Base-by-base conservation (phyloP, 495 filamentous ascomycete genomes). In the Xylaria telfairii region DNA sequence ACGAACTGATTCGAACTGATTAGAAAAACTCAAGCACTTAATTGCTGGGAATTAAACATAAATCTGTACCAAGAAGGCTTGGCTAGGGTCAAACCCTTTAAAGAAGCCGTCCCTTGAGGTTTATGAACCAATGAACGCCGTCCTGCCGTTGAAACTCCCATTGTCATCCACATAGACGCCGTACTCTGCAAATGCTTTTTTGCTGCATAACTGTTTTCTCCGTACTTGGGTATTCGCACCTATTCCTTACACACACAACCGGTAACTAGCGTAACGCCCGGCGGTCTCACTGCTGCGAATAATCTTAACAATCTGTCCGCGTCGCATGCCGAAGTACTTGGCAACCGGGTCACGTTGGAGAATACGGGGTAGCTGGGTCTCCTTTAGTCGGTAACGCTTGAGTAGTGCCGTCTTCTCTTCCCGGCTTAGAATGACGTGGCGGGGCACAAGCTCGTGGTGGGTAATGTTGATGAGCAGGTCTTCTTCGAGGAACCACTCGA, bases 381-480 rank as follows among this genome's bases (percentile, higher is more conserved):
- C 96, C 90, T 97, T 98, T 76, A 99, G 84, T 62, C 96, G 87
- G 82, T 99, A 99, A 63, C 96, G 86, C 81, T 93, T 88, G 68
- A 99, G 82, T 74, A 99, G 82, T 46, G 88, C 87, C 66, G 80
- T 84, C 87, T 97, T 97, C 86, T 99, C 96, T 76, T 96, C 94
- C 51, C 89, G 87, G 77, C 92, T 95, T 51, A 99, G 87, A 61
- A 98, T 83, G 24, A 97, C 89, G 78, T 99, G 96, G 77, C 92
- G 95, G 37, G 96, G 96, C 21, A 99, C 96, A 19, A 99, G 89
- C 82, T 98, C 94, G 83, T 99, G 96, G 77, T 94, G 93, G 30
- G 95, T 98, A 81, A 99, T 99, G 82, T 99, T 99, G 77, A 98
- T 94, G 56, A 99, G 87, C 76, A 99, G 82, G 82, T 99, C 95